These are phyloP conservation scores for Teratosphaeria zuluensis DNA, from an alignment of 2,329 filamentous ascomycete genomes.

Conservation along the genomic window DNA sequence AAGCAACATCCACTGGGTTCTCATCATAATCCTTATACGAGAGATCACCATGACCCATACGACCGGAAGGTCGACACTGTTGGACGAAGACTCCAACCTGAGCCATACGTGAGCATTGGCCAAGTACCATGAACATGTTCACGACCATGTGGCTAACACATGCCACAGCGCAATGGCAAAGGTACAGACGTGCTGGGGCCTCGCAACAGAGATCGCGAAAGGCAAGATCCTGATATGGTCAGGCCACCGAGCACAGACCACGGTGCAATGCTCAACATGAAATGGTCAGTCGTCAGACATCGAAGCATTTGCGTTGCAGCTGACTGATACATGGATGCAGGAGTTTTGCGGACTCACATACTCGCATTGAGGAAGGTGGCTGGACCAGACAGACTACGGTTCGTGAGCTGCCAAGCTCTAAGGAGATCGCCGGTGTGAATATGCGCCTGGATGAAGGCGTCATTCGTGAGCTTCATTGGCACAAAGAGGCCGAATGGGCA, in stretches of 20 bases:
- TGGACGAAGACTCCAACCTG: conserved; percentile 51
- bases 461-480: conserved; percentile 71
- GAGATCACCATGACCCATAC: conserved; percentile 50
- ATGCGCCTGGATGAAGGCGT: conserved; percentile 66
- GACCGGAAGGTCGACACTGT: conserved; percentile 54
- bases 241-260: conserved; percentile 65
- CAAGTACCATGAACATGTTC: neutral
- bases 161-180: conserved; percentile 24
- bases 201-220: conserved; percentile 56
- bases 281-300: conserved; percentile 42
- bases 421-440: conserved; percentile 67
- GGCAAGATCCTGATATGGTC: conserved; percentile 61
- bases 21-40: conserved; percentile 44
- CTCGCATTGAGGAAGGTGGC: conserved; percentile 55
- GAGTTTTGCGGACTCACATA: conserved; percentile 38
- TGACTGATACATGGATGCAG: conserved; percentile 5
- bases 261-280: conserved; percentile 60
- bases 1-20: conserved; percentile 6
- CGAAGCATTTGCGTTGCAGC: neutral
- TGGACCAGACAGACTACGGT: conserved; percentile 68
- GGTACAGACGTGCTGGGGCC: conserved; percentile 61
- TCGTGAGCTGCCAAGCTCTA: conserved; percentile 53
- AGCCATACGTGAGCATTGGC: conserved; percentile 38
- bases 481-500: conserved; percentile 71
- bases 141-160: neutral